Evolutionary conservation across 306 rosid species (phyloP).

Genomic region (Sphenostylis stenocarpa): DNA sequence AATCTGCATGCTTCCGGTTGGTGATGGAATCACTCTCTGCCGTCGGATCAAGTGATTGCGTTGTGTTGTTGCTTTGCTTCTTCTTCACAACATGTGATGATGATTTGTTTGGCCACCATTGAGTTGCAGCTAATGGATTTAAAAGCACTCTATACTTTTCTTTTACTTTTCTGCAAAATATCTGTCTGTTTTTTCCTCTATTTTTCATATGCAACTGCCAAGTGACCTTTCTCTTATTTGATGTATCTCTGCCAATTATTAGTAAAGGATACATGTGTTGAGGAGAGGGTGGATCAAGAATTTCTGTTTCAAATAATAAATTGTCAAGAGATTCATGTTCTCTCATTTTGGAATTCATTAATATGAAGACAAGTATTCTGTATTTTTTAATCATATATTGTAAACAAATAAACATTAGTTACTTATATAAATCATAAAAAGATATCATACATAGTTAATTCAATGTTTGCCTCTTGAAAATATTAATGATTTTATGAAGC

Average conservation of each 20-base stretch:
- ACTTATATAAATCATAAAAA: too few relatives aligned
- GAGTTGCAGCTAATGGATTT: background rate
- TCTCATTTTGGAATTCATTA: background rate
- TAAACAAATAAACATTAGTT: too few relatives aligned
- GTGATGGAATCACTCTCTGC: constrained; percentile 90
- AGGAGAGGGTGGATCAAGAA: background rate
- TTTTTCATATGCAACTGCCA: background rate
- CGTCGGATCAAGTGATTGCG: constrained; percentile 60
- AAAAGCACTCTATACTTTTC: background rate
- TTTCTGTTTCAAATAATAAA: background rate
- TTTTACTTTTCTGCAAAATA: background rate
- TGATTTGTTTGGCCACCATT: background rate
- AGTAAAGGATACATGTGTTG: background rate
- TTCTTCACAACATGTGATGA: background rate
- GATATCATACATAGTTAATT: too few relatives aligned
- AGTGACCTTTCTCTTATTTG: background rate
- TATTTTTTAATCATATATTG: too few relatives aligned
- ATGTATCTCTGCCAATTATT: background rate
- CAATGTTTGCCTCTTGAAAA: too few relatives aligned
- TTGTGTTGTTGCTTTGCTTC: background rate
- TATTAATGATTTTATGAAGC: too few relatives aligned
- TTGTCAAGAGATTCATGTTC: background rate
- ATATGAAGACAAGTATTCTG: too few relatives aligned
- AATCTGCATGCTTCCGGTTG: constrained; percentile 85
- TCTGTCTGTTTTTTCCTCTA: constrained; percentile 13